A percentile compares a stretch with the other conserved stretches of the same genome.
These are phyloP conservation scores for Chrysosporium queenslandicum DNA, from an alignment of 2,329 filamentous ascomycete species.

Conservation along the genomic window DNA sequence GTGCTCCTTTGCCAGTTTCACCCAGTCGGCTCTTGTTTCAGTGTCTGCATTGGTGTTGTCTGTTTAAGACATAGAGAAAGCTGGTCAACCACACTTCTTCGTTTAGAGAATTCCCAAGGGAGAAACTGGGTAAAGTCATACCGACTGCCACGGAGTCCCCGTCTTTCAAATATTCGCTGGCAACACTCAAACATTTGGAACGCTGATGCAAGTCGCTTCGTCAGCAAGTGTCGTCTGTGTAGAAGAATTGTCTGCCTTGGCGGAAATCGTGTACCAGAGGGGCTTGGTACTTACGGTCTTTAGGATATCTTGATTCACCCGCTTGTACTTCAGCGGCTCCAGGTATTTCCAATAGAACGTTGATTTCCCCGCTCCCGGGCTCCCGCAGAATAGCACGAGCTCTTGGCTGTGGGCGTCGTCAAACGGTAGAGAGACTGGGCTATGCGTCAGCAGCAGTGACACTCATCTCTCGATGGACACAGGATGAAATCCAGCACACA, in stretches of 20 bases:
- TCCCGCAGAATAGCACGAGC: conserved; percentile 76
- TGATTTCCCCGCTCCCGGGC: conserved; percentile 83
- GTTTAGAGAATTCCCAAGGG: neutral
- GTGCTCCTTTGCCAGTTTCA: conserved; percentile 59
- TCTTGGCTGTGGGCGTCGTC: conserved; percentile 58
- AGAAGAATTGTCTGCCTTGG: too few relatives aligned
- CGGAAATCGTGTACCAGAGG: too few relatives aligned
- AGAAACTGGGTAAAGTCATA: conserved; percentile 38
- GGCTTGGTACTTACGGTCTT: conserved; percentile 51
- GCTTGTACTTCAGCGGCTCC: conserved; percentile 65
- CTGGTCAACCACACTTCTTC: conserved; percentile 6
- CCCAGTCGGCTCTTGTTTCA: conserved; percentile 69
- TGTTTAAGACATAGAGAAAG: conserved; percentile 30
- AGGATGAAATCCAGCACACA: too few relatives aligned
- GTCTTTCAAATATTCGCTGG: conserved; percentile 53
- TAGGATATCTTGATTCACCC: conserved; percentile 82
- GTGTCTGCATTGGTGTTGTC: conserved; percentile 93
- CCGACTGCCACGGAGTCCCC: conserved; percentile 66
- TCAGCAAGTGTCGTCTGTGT: too few relatives aligned
- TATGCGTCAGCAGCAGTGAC: conserved; percentile 2
- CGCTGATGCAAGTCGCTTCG: conserved; percentile 33
- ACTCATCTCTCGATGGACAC: neutral
- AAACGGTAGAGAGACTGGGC: conserved; percentile 27
- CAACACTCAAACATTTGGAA: conserved; percentile 59
- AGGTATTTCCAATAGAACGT: conserved; percentile 76